A percentile compares a stretch with the other conserved stretches of the same genome.
These are phyloP conservation scores for Vigna trinervia DNA, from an alignment of 306 rosid genomes.

Conservation along the genomic window DNA sequence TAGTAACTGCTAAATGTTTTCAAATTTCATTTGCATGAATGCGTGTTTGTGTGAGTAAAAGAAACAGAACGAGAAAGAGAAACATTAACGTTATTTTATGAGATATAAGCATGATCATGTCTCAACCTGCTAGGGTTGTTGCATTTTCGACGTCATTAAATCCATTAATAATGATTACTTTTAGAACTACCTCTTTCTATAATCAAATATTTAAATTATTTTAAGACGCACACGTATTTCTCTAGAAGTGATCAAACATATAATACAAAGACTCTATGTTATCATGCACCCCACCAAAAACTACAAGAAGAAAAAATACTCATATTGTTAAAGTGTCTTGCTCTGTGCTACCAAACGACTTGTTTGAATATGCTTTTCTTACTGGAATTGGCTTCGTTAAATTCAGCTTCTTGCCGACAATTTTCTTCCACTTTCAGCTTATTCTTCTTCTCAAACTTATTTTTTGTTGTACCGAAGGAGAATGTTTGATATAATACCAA, in stretches of 20 bases:
- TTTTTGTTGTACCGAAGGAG: neutral
- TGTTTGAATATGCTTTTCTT: conserved; percentile 30
- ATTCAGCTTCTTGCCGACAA: conserved; percentile 59
- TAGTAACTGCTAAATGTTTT: conserved; percentile 28
- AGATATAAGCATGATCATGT: conserved; percentile 19
- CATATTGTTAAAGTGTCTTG: conserved; percentile 62
- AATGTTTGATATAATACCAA: neutral
- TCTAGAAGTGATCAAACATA: conserved; percentile 44
- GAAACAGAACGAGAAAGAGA: neutral
- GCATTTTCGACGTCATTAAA: conserved; percentile 42
- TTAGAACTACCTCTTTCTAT: conserved; percentile 26
- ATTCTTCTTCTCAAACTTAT: conserved; percentile 1
- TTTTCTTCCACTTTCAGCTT: conserved; percentile 8
- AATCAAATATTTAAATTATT: conserved; percentile 27
- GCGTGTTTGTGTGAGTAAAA: neutral
- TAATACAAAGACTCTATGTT: conserved; percentile 31
- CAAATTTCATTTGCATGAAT: conserved; percentile 11
- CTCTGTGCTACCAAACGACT: conserved; percentile 51
- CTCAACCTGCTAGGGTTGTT: conserved; percentile 46
- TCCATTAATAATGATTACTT: conserved; percentile 38
- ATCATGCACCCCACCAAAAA: conserved; percentile 68
- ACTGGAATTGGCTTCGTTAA: neutral
- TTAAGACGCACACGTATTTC: neutral
- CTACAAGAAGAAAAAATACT: conserved; percentile 46
- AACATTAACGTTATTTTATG: neutral